Percentiles rank a stretch among this genome's conserved stretches.
phyloP scores from a whole-genome alignment of 106 monocot species.

The Dendrobium officinale region DNA sequence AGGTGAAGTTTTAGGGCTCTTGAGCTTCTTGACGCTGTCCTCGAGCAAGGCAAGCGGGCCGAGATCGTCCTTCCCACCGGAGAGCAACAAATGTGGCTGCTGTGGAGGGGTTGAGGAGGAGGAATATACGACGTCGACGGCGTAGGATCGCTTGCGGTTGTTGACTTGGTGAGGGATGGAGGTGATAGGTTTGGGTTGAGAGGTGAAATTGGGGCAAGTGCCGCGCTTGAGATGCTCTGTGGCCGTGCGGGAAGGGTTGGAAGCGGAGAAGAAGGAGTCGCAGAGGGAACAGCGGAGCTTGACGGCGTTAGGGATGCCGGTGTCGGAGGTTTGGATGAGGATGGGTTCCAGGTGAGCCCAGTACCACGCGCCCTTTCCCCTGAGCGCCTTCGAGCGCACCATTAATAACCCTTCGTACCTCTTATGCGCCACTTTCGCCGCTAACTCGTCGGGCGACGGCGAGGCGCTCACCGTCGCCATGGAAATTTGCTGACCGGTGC shows the following conservation, averaged over 20 bases:
- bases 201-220: constrained; percentile 72
- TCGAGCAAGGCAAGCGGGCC: constrained; percentile 62
- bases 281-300: constrained; percentile 90
- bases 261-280: constrained; percentile 84
- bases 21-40: constrained; percentile 71
- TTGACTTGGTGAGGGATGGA: constrained; percentile 18
- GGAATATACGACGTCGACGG: constrained; percentile 19
- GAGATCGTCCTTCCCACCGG: constrained; percentile 83
- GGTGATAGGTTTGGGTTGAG: constrained; percentile 37
- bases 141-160: constrained; percentile 18
- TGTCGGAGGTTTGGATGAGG: constrained; percentile 44
- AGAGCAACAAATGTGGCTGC: constrained; percentile 39
- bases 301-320: constrained; percentile 69
- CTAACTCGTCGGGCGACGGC: constrained; percentile 26
- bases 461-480: background rate
- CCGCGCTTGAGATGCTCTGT: constrained; percentile 94
- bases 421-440: constrained; percentile 44
- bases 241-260: constrained; percentile 91
- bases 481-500: no score
- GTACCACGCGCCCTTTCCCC: constrained; percentile 96
- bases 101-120: constrained; percentile 18
- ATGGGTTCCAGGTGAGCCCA: constrained; percentile 89
- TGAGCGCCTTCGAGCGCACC: constrained; percentile 69
- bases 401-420: constrained; percentile 62
- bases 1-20: constrained; percentile 46